Evolutionary conservation across 2,329 filamentous ascomycete species (phyloP).

Genomic region (Ceratocystis cubensis): DNA sequence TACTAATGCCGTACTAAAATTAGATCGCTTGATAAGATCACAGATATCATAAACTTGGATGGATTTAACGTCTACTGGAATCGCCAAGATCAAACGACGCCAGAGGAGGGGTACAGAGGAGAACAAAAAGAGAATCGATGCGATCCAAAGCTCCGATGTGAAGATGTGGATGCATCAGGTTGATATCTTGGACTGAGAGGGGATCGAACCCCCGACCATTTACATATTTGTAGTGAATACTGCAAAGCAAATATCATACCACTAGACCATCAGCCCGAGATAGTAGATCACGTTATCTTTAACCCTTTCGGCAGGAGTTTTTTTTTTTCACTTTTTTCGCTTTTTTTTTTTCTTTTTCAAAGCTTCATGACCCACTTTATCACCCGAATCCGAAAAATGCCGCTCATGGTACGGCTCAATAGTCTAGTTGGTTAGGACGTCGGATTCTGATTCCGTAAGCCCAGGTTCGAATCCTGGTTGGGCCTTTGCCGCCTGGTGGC

Average conservation of each 20-base stretch:
- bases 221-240: constrained; percentile 21
- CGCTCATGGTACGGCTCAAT: constrained; percentile 7
- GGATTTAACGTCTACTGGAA: too few relatives aligned
- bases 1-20: too few relatives aligned
- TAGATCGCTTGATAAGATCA: too few relatives aligned
- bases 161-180: background rate
- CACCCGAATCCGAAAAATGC: too few relatives aligned
- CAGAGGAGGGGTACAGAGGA: background rate
- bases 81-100: too few relatives aligned
- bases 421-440: constrained; percentile 21
- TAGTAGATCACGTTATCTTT: background rate
- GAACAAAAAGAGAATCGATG: too few relatives aligned
- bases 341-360: too few relatives aligned
- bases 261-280: constrained; percentile 22
- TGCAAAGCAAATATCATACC: constrained; percentile 23
- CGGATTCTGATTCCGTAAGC: constrained; percentile 20
- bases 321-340: too few relatives aligned
- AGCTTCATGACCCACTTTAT: too few relatives aligned
- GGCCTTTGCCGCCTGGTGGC: constrained; percentile 1
- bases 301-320: too few relatives aligned
- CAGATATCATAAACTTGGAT: too few relatives aligned
- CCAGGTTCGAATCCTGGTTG: constrained; percentile 21
- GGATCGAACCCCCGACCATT: constrained; percentile 22
- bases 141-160: background rate
- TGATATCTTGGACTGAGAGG: constrained; percentile 20